Percentiles rank a stretch among this genome's conserved stretches.
These are phyloP conservation scores for Fallopia convolvulus DNA, from an alignment of 148 eudicot genomes.

Conservation along the genomic window DNA sequence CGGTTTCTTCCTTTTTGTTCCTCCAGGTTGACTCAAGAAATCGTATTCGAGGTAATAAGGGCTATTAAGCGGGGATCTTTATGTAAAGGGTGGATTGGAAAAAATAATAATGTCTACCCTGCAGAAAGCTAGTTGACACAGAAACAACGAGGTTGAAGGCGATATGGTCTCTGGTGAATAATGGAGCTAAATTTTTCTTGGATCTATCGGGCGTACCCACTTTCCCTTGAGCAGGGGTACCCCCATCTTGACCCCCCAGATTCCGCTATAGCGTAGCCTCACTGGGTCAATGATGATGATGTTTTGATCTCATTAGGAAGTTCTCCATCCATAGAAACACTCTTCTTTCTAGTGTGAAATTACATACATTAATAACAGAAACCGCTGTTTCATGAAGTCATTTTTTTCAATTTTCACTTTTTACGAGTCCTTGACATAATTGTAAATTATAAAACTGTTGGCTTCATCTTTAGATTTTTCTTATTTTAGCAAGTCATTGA, in stretches of 20 bases:
- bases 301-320: not conserved
- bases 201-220: no score
- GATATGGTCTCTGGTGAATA: not conserved
- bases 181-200: not conserved
- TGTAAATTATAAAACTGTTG: not conserved
- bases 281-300: not conserved
- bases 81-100: not conserved
- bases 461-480: no score
- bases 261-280: no score
- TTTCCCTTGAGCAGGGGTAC: no score
- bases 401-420: not conserved
- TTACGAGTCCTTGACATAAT: no score
- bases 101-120: not conserved
- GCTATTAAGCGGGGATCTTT: slow-evolving; percentile 31
- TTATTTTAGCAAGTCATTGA: no score
- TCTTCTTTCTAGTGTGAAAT: not conserved
- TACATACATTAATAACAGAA: no score
- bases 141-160: not conserved
- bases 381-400: no score
- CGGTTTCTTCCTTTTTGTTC: not conserved
- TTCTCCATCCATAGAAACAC: not conserved
- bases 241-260: no score
- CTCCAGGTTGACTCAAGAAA: slow-evolving; percentile 89
- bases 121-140: not conserved
- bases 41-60: slow-evolving; percentile 82